Evolutionary conservation across 768 basidiomycete species (phyloP), one percentile per base, ranked within the genome.

Genomic region (Calocybe indica): DNA sequence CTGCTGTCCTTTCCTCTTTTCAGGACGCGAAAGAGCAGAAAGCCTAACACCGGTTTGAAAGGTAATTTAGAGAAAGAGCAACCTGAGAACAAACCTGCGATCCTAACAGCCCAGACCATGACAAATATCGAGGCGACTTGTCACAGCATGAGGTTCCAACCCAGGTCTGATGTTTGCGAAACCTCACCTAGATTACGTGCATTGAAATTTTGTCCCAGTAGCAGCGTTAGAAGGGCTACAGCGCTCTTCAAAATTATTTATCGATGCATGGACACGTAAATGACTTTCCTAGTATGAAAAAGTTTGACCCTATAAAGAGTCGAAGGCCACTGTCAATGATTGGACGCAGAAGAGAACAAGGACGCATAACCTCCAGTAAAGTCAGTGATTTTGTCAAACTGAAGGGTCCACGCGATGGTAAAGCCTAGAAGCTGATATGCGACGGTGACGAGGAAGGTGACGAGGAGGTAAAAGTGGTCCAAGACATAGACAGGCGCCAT

Each of bases 351-450:
- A 22, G 15, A 45, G 30, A 54, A 22, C 47, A 40, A 42, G 48
- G 52, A 45, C 43, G 47, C 52, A 66, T 14, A 33, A 73, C 76
- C 74, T 52, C 80, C 79, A 2, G 79, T 82, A 48, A 84, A 79
- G 62, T 85, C 84, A 9, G 83, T 85, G 39, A 85, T 80, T 60
- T 87, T 85, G 63, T 87, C 83, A 55, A 85, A 83, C 67, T 83
- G 76, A 35, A 82, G 67, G 0, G 78, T 78, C 78, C 80, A 85
- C 6, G 84, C 82, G 46, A 85, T 78, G 4, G 73, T 70, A 54
- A 85, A 85, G 6, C 83, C 84, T 1, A 66, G 49, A 4, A 80
- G 66, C 57, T 85, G 85, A 58, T 78, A 87, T 56, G 54, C 75
- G n/a, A 72, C 55, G 0, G 78, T 82, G 31, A 80, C 67, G 2